Base-by-base conservation (phyloP, 148 eudicot species). In the Vaccinium myrtillus region DNA sequence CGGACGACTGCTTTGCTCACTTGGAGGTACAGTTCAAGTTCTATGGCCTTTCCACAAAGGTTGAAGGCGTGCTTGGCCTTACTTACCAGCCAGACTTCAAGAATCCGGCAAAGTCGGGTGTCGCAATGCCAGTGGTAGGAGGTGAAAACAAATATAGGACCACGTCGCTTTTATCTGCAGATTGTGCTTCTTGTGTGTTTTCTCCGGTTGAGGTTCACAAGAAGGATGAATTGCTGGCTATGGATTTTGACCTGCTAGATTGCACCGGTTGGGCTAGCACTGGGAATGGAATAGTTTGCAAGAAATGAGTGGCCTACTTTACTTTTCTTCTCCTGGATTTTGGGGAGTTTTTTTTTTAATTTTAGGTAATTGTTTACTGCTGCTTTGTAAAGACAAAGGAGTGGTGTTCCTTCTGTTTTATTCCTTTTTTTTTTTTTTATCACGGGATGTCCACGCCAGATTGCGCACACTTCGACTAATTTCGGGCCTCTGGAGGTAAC, bases 111-210 rank as follows among this genome's bases (percentile, higher is more conserved):
- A 92, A 91, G 81, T 87, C 87, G 5, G 98, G 98, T 6, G 93
- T 91, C 4, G 94, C 92, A 5, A 92, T 93, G 95, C 91, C 94
- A 3, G 91, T 92, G 6, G 90, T 93, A 10, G 98, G 97, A 7
- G 95, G 94, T 27, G 94, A 93, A 81, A 90, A 92, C 73, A 88
- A 84, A 81, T 95, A 92, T 79, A 88, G 84, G 79, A 92, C 94
- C 0, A 83, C 88, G 0, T 81, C 93, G 0, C 90, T 95, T 56
- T 21, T 91, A 6, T 86, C 92, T 13, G 82, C 93, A 21, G 92
- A 92, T 81, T 92, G 95, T 46, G 87, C 30, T 36, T 78, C 89
- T 81, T 92, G 94, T 85, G 18, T 87, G 21, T 94, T 86, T 53
- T 84, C 87, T 84, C 83, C 89, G 4, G 87, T 27, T 63, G 89